Evolutionary conservation across 2,329 filamentous ascomycete species (phyloP), one percentile per base, ranked within the genome.

Genomic region (Fusarium nodosum): DNA sequence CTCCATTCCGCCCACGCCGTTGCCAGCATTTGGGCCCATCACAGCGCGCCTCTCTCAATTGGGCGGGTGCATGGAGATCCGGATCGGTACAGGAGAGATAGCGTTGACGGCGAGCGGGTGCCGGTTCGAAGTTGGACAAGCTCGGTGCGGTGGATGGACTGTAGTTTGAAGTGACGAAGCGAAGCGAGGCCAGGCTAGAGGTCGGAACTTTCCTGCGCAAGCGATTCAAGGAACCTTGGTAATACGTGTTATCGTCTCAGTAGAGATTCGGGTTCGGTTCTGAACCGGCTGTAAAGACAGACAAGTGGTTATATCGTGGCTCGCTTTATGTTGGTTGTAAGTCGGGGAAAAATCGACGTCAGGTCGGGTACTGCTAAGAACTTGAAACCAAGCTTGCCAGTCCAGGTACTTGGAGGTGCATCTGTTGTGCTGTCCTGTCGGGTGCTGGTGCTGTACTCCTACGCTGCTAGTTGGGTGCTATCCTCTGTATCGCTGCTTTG

Each of bases 1-100:
- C 52, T 85, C 83, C 79, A 83, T 81, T 62, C 81, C 80, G 71
- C 79, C 78, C 74, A 83, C 79, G 77, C 82, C 82, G 77, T 82
- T 82, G 68, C 80, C 82, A 74, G 78, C 78, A 74, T 79, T 81
- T 65, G 79, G 80, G 79, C 78, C 79, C 79, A 81, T 81, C 72
- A 74, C 78, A 77, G 77, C 77, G 74, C 78, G 77, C 74, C 75
- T 76, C 70, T 72, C 39, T 76, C 74, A 77, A 74, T 72, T 75
- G 76, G 74, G 63, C 72, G 76, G 72, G 78, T 71, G 76, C 79
- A 81, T 81, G 69, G 79, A 80, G 79, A 74, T 77, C 45, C 71
- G 68, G 66, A 60, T 56, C 66, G 56, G 64, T 61, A 67, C 67
- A 61, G 67, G 69, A 66, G 50, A 65, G 59, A 64, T 57, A 54